Base-by-base conservation (phyloP, 2,329 filamentous ascomycete species). In the Moelleriella libera region DNA sequence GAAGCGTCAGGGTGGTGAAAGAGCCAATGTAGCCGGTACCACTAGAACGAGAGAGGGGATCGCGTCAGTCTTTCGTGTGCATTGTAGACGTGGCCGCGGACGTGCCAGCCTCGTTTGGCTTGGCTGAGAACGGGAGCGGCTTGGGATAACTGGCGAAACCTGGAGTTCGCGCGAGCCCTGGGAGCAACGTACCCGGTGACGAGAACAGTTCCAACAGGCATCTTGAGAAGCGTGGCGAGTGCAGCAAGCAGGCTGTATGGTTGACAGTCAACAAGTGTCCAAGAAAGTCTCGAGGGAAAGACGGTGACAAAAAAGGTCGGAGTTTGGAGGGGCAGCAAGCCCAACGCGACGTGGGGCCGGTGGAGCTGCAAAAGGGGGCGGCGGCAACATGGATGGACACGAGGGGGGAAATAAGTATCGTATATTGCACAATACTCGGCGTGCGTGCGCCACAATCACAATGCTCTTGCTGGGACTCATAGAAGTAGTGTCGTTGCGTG, bases 21-120 rank as follows among this genome's bases (percentile, higher is more conserved):
- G 90, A 97, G 65, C 92, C 92, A 68, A 98, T 98, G 76, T 98
- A 98, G 72, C 92, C 92, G 55, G 89, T 95, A 62, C 92, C 92
- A 77, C 92, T 96, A 64, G 50, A 43, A 44, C 41, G 29, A 37
- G 14, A 41, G 14, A 41, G 7, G 12, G 8, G 34, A 9, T 37
- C 12, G 34, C 40, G 40, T 41, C 40, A 41, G 40, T 7, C 7
- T 41, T 41, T 9, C 5, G 7, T 14, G n/a, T 41, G 40, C 12
- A 11, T 7, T 7, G 37, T n/a, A 6, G 57, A 56, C 37, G 40
- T 44, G 3, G 40, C 40, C 40, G 3, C 41, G 48, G 37, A 42
- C 41, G 44, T 29, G 39, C 28, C 42, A 47, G 43, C 11, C 12
- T 14, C 37, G n/a, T 43, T 31, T 31, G 43, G 37, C 21, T 46